These are phyloP conservation scores for Exophiala phaeomuriformis DNA, from an alignment of 2,329 filamentous ascomycete genomes.

Conservation along the genomic window DNA sequence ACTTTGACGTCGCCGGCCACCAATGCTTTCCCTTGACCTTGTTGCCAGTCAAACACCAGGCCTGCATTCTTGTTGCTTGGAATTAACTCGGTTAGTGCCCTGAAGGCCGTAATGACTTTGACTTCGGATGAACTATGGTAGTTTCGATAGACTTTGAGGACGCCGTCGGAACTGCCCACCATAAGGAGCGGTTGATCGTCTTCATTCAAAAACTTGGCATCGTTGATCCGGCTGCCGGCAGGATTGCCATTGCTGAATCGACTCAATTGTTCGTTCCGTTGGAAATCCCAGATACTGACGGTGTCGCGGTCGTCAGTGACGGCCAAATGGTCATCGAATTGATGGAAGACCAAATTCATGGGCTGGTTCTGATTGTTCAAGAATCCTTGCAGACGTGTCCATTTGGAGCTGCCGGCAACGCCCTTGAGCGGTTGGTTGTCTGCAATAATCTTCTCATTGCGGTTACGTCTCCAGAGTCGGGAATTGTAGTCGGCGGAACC, in stretches of 20 bases:
- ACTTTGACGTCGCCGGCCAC: slow-evolving; percentile 94
- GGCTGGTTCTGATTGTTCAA: slow-evolving; percentile 87
- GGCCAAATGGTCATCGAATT: slow-evolving; percentile 92
- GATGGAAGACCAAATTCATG: slow-evolving; percentile 89
- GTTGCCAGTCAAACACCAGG: slow-evolving; percentile 97
- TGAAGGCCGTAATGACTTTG: slow-evolving; percentile 83
- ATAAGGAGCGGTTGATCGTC: slow-evolving; percentile 92
- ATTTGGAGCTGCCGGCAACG: slow-evolving; percentile 73
- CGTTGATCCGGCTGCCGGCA: slow-evolving; percentile 80
- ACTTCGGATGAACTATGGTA: slow-evolving; percentile 73
- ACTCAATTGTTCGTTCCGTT: slow-evolving; percentile 63
- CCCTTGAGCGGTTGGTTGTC: slow-evolving; percentile 93
- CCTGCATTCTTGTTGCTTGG: slow-evolving; percentile 91
- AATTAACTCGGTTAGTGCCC: slow-evolving; percentile 86
- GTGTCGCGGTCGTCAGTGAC: slow-evolving; percentile 88
- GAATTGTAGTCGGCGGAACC: slow-evolving; percentile 95
- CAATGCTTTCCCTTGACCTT: slow-evolving; percentile 90
- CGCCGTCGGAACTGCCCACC: slow-evolving; percentile 90
- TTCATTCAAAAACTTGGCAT: slow-evolving; percentile 96
- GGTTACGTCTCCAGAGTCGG: slow-evolving; percentile 80
- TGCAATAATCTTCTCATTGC: slow-evolving; percentile 85
- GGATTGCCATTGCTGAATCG: slow-evolving; percentile 95
- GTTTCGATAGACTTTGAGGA: slow-evolving; percentile 85
- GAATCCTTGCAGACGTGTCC: slow-evolving; percentile 75
- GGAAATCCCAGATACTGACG: slow-evolving; percentile 80